Evolutionary conservation across 163 green algal genomes (phyloP).

Genomic region (Scenedesmus sp.): DNA sequence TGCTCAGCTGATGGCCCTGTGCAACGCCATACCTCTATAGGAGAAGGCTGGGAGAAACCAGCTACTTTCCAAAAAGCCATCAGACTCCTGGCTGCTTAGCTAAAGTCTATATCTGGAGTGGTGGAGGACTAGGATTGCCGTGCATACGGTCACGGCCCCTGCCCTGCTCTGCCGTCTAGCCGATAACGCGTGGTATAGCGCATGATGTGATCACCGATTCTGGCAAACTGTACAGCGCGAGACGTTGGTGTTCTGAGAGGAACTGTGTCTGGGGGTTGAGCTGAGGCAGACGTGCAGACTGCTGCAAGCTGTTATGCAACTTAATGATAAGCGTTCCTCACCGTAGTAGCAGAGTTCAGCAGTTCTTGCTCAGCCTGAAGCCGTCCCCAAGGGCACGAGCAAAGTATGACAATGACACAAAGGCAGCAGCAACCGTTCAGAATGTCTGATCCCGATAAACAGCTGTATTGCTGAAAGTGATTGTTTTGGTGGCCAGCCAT

Average conservation of each 20-base stretch:
- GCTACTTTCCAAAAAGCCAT: slow-evolving; percentile 82
- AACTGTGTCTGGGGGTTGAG: not conserved
- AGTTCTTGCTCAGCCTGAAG: not conserved
- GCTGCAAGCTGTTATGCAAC: not conserved
- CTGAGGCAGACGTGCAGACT: not conserved
- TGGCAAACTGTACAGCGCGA: not conserved
- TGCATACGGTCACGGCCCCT: slow-evolving; percentile 5
- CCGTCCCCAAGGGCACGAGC: not conserved
- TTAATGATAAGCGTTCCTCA: not conserved
- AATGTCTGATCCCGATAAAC: not conserved
- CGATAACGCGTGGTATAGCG: not conserved
- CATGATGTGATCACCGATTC: not conserved
- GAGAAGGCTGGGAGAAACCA: slow-evolving; percentile 74
- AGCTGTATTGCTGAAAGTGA: not conserved
- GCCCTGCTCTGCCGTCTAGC: not conserved
- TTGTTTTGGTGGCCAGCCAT: not conserved
- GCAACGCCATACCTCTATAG: slow-evolving; percentile 75
- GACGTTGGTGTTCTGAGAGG: not conserved
- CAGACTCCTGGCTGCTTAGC: not conserved
- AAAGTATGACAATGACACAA: slow-evolving; percentile 16
- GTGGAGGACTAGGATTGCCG: not conserved
- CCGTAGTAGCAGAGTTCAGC: not conserved
- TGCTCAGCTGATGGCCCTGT: slow-evolving; percentile 1
- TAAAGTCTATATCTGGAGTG: not conserved
- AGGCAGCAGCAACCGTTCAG: not conserved